Evolutionary conservation across 2,329 filamentous ascomycete species (phyloP).

Genomic region (Fusarium nodosum): DNA sequence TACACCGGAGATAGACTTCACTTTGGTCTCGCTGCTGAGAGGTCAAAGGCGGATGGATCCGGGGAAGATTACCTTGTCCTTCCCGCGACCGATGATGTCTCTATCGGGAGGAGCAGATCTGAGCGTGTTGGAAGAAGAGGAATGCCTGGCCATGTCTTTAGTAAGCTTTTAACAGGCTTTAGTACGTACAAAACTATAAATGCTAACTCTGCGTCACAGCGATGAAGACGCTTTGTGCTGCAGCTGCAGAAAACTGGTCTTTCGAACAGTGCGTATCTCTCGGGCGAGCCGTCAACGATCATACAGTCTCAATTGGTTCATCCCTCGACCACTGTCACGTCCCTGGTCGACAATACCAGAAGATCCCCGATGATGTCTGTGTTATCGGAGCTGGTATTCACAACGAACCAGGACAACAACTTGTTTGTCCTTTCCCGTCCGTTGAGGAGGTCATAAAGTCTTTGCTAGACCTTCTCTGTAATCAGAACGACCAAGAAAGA

Average conservation of each 20-base stretch:
- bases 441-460: background rate
- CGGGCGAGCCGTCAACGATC: conserved; percentile 52
- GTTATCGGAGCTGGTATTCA: conserved; percentile 77
- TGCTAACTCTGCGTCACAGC: background rate
- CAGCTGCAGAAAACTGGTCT: conserved; percentile 62
- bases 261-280: conserved; percentile 65
- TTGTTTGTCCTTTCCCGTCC: background rate
- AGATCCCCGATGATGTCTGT: conserved; percentile 62
- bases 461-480: accelerated
- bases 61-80: background rate
- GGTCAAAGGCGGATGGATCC: conserved; percentile 60
- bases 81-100: background rate
- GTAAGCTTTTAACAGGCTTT: accelerated
- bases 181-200: no score
- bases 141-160: background rate
- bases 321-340: conserved; percentile 73
- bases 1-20: conserved; percentile 73
- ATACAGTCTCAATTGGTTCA: conserved; percentile 37
- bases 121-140: background rate
- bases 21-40: conserved; percentile 59
- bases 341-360: conserved; percentile 65
- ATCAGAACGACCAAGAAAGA: background rate
- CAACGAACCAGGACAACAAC: conserved; percentile 68
- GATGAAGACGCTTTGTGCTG: conserved; percentile 50
- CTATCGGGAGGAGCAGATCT: background rate